phyloP scores from a whole-genome alignment of 148 eudicot genomes.

The Cornus controversa region DNA sequence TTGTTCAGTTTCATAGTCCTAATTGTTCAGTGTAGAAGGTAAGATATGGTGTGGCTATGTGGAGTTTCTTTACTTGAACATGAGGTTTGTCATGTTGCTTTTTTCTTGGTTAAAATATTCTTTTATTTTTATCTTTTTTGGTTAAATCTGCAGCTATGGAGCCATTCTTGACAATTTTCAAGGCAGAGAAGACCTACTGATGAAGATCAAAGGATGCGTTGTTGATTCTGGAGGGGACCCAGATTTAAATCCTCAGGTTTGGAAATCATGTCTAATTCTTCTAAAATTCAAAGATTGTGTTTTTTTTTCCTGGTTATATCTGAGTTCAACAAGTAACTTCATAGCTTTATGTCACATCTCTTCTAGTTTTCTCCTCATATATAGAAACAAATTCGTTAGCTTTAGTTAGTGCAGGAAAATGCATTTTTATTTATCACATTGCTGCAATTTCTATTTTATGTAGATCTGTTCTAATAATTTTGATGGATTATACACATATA shows the following conservation, averaged over 20 bases:
- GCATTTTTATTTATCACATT: neutral
- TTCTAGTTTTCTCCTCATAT: no score
- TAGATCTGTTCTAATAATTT: no score
- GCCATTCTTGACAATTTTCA: slow-evolving; percentile 64
- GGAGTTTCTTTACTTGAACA: neutral
- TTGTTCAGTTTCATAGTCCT: neutral
- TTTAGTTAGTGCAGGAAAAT: neutral
- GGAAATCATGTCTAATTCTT: neutral
- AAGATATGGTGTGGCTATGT: neutral
- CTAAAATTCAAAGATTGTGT: neutral
- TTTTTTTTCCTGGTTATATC: neutral
- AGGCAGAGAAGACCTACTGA: slow-evolving; percentile 57
- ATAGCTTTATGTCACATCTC: no score
- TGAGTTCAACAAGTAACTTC: neutral
- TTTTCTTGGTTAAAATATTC: neutral
- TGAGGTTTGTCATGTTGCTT: neutral
- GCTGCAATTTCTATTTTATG: neutral
- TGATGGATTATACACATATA: no score
- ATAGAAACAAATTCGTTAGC: slow-evolving; percentile 1
- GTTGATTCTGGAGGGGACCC: slow-evolving; percentile 96
- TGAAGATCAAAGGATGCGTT: slow-evolving; percentile 82
- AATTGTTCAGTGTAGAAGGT: neutral
- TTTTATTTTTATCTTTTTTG: no score
- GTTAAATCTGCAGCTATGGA: slow-evolving; percentile 69
- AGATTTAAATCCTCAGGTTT: slow-evolving; percentile 79